Percentiles rank a stretch among this genome's conserved stretches.
Conservation (phyloP, 2,329 filamentous ascomycete species). For the Paraphaeosphaeria sporulosa region DNA sequence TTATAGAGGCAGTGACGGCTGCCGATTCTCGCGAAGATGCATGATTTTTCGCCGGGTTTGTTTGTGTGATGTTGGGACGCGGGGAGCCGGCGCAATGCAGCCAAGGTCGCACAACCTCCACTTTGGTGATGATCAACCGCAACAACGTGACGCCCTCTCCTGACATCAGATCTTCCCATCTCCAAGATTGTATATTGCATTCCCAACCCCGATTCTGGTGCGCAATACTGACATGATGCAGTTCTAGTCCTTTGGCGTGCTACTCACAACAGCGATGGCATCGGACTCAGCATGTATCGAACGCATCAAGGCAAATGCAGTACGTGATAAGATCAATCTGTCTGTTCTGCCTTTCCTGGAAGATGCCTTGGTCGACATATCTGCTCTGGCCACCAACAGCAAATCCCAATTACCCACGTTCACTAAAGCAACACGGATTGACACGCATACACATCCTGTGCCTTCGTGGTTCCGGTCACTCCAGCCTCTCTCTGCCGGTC, state of each 20-base stretch:
- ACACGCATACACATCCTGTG: constrained; percentile 48
- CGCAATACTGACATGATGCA: not conserved
- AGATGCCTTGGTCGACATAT: constrained; percentile 40
- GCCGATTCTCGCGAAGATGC: no score
- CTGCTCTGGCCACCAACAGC: constrained; percentile 24
- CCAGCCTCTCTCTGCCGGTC: constrained; percentile 43
- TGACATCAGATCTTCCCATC: not conserved
- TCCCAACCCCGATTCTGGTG: not conserved
- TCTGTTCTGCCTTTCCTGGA: constrained; percentile 38
- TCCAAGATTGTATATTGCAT: not conserved
- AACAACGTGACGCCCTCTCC: not conserved
- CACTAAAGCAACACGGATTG: constrained; percentile 34
- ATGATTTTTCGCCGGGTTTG: not conserved
- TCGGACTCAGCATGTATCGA: constrained; percentile 3
- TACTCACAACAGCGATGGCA: not conserved
- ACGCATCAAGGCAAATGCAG: constrained; percentile 26
- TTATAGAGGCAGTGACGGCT: no score
- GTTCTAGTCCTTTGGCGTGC: not conserved
- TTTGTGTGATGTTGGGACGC: constrained; percentile 2
- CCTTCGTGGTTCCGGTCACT: constrained; percentile 45
- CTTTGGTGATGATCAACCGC: not conserved
- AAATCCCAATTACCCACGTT: constrained; percentile 20
- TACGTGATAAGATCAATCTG: constrained; percentile 37
- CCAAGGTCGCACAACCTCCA: not conserved
- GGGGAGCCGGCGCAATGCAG: constrained; percentile 9